Evolutionary conservation across 2,329 filamentous ascomycete genomes (phyloP), one percentile per base, ranked within the genome.

Genomic region (Emmonsiellopsis sp.): DNA sequence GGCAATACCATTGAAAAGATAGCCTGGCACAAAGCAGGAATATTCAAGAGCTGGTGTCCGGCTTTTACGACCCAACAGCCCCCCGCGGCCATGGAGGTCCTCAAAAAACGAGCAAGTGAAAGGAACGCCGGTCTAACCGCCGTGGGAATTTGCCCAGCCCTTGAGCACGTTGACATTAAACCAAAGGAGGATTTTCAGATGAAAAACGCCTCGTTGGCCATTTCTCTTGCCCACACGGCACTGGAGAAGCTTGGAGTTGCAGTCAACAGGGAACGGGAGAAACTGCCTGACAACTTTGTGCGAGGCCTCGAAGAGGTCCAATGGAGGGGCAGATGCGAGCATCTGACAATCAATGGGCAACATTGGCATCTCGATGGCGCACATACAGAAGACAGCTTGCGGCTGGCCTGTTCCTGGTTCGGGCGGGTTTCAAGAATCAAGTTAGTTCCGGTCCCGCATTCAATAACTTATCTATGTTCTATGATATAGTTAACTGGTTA

Each of bases 21-120:
- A 57, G 82, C 85, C 0, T 87, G 85, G 84, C 83, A 88, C 65
- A 88, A 88, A 67, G 81, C 81, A 1, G 84, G 84, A 2, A 83
- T 87, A 55, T 80, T 85, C 71, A 86, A 85, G 67, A 55, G 62
- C 0, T 79, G 77, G 0, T 73, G 73, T 6, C 73, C 76, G 9
- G 79, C 79, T 2, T 83, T 84, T 47, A 80, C 78, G 0, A 69
- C 80, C 6, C 68, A 74, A 44, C 81, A 84, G 62, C 63, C 73
- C 0, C 68, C 73, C 1, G 69, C 62, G 1, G 76, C 74, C 1
- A 65, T 71, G 11, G 59, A 65, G n/a, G 78, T 81, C 0, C 60
- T 83, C 13, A 60, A 67, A 43, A 55, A 70, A 3, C 66, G 82
- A 42, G 82, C 83, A 0, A 55, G 42, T 6, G 79, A 83, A 52